A percentile compares a stretch with the other conserved stretches of the same genome.
Conservation (phyloP, 116 monocot genomes). For the Trichopus zeylanicus region DNA sequence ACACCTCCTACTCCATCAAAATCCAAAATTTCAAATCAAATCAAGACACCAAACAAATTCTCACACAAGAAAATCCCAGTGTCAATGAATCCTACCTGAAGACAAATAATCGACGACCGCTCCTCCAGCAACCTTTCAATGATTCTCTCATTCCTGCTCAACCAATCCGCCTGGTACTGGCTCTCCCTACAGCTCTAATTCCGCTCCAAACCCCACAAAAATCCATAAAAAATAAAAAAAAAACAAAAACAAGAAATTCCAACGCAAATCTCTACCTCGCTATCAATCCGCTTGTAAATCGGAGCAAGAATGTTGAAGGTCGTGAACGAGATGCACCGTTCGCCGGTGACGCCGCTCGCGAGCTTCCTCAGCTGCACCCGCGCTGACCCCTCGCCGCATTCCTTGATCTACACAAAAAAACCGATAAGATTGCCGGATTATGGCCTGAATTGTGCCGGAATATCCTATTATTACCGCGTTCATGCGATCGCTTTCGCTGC, state of each 20-base stretch:
- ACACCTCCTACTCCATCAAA: constrained; percentile 55
- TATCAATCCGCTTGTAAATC: constrained; percentile 90
- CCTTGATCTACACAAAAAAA: neutral
- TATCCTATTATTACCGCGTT: neutral
- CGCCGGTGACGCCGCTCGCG: neutral
- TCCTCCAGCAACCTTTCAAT: constrained; percentile 71
- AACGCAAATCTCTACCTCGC: constrained; percentile 32
- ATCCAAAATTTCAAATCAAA: constrained; percentile 5
- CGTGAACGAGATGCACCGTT: constrained; percentile 79
- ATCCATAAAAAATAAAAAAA: neutral
- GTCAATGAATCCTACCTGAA: constrained; percentile 56
- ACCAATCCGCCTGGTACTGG: constrained; percentile 67
- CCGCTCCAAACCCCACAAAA: constrained; percentile 15
- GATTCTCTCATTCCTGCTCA: constrained; percentile 75
- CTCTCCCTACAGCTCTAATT: constrained; percentile 90
- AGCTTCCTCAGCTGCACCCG: neutral
- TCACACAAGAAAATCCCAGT: no score
- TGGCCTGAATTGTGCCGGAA: neutral
- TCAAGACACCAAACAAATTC: neutral
- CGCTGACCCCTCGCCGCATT: neutral
- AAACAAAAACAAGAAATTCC: neutral
- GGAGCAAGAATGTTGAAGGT: constrained; percentile 99
- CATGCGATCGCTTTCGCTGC: no score
- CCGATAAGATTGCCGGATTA: neutral
- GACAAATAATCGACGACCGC: constrained; percentile 84